Base-by-base conservation (phyloP, 2,329 filamentous ascomycete species). In the Verticillium klebahnii region DNA sequence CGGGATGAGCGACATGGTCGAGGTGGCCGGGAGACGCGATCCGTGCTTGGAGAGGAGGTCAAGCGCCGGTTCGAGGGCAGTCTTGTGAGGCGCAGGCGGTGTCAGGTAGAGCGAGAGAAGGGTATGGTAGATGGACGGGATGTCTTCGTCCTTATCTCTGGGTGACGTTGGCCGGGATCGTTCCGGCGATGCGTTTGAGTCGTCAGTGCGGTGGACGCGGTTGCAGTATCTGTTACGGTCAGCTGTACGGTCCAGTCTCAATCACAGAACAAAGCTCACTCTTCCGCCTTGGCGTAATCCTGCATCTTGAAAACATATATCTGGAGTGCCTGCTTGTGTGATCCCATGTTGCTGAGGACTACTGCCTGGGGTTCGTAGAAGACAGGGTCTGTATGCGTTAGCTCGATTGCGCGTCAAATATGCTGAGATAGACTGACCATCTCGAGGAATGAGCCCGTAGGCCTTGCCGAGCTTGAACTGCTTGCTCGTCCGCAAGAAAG, bases 241-340 rank as follows among this genome's bases (percentile, higher is more conserved):
- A 75, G 64, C 56, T 29, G 29, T 29, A 29, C 9, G 8, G 19
- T 5, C 23, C n/a, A 39, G 5, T 32, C 29, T 11, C 1, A n/a
- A 4, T 40, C 17, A 1, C 2, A 5, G 31, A 36, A 14, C 31
- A 54, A 15, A 29, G 25, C 87, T 64, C 79, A 97, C 89, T 97
- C 92, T 83, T 99, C 95, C 36, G 95, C 95, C 75, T 97, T 98
- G 14, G 79, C 80, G 65, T 91, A 94, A 73, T 97, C 89, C 67
- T 90, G 80, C 74, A 99, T 85, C 74, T 94, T 95, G 77, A 97
- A 99, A 32, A 98, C 94, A 73, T 97, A 99, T 59, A 99, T 97
- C 72, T 95, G 90, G n/a, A 99, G 79, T 0, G 95, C 95, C 75
- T 98, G 93, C 72, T 92, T 93, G 77, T 99, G 93, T 69, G 94